phyloP scores from a whole-genome alignment of 2,329 filamentous ascomycete species.

The Fusarium virguliforme region DNA sequence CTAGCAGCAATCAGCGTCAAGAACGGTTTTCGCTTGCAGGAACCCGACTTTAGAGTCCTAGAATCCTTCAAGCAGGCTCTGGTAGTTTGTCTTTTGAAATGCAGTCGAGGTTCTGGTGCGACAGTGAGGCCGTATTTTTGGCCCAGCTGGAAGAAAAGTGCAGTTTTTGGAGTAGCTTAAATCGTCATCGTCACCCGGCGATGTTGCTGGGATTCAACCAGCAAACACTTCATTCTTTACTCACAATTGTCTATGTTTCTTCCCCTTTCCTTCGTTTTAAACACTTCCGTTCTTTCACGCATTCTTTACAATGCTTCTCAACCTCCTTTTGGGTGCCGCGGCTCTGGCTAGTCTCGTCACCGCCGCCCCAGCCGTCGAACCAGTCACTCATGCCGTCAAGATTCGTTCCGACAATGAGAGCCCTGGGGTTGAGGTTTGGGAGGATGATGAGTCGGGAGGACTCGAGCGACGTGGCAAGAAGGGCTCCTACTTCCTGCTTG shows the following conservation, averaged over 20 bases:
- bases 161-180: neutral
- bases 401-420: neutral
- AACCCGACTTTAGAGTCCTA: neutral
- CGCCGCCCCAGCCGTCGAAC: neutral
- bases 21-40: neutral
- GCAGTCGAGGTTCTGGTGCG: neutral
- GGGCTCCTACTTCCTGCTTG: neutral
- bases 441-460: neutral
- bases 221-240: neutral
- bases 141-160: neutral
- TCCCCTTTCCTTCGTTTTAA: neutral
- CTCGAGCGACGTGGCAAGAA: neutral
- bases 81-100: neutral
- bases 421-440: neutral
- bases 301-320: neutral
- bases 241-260: neutral
- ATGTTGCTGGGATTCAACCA: neutral
- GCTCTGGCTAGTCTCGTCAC: neutral
- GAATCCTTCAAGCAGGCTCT: neutral
- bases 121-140: neutral
- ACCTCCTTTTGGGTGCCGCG: neutral
- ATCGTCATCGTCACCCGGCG: neutral
- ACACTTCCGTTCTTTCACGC: neutral
- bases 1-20: neutral
- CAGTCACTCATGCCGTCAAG: neutral